phyloP scores from a whole-genome alignment of 352 stramenopile genomes.

The Globisporangium cederbergense region DNA sequence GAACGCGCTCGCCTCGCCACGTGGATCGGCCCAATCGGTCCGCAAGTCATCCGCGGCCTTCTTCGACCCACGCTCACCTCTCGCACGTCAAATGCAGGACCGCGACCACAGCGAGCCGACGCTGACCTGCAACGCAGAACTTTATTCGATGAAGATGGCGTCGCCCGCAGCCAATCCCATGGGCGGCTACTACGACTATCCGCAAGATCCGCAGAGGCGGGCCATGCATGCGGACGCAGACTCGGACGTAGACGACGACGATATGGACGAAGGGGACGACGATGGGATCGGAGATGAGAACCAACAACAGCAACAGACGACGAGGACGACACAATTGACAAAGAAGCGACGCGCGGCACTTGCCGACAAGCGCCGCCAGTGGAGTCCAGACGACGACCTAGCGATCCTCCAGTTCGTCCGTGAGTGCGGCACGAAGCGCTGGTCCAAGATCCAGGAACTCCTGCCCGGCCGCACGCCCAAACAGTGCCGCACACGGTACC shows the following conservation, averaged over 20 bases:
- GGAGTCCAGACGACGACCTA: constrained; percentile 58
- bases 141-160: too few relatives aligned
- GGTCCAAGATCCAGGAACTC: constrained; percentile 91
- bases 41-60: not conserved
- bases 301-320: not conserved
- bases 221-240: not conserved
- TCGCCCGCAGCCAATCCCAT: not conserved
- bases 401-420: constrained; percentile 72
- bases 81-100: not conserved
- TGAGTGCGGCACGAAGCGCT: constrained; percentile 80
- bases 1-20: not conserved
- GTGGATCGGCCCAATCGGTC: not conserved
- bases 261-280: constrained; percentile 8
- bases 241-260: not conserved
- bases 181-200: not conserved
- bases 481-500: constrained; percentile 92
- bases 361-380: constrained; percentile 50
- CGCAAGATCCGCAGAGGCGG: not conserved
- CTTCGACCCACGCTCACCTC: too few relatives aligned
- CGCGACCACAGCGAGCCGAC: too few relatives aligned
- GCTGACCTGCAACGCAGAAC: too few relatives aligned
- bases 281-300: not conserved
- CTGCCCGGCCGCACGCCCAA: constrained; percentile 94
- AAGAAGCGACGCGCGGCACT: not conserved
- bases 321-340: not conserved